These are phyloP conservation scores for Penicillium corylophilum DNA, from an alignment of 2,329 filamentous ascomycete genomes.

Conservation along the genomic window DNA sequence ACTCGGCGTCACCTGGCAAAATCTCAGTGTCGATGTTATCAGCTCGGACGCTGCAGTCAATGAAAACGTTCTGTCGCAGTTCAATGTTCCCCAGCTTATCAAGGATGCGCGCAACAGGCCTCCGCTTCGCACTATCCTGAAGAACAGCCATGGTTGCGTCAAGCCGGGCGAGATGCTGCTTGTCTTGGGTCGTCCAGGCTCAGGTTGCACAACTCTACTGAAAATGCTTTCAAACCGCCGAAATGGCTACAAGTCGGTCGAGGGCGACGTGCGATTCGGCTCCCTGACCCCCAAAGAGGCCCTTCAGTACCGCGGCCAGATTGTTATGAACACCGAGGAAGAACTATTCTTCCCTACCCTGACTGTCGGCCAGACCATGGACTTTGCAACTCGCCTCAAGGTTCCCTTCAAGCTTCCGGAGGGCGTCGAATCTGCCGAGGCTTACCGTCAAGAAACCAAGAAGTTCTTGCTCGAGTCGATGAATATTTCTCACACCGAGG, in stretches of 20 bases:
- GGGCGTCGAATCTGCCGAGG: slow-evolving; percentile 44
- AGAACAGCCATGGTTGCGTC: slow-evolving; percentile 66
- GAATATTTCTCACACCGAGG: slow-evolving; percentile 58
- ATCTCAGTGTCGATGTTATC: slow-evolving; percentile 62
- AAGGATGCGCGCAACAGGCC: slow-evolving; percentile 56
- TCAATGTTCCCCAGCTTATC: slow-evolving; percentile 55
- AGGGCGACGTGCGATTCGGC: slow-evolving; percentile 60
- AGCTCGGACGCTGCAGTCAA: slow-evolving; percentile 63
- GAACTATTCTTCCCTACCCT: slow-evolving; percentile 54
- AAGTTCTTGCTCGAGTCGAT: slow-evolving; percentile 60
- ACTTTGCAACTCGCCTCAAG: slow-evolving; percentile 59
- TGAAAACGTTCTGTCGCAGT: slow-evolving; percentile 62
- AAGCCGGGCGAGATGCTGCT: slow-evolving; percentile 72
- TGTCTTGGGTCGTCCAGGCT: slow-evolving; percentile 66
- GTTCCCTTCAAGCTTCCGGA: slow-evolving; percentile 51
- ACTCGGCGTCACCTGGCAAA: slow-evolving; percentile 65
- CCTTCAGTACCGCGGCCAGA: slow-evolving; percentile 55
- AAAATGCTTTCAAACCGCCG: slow-evolving; percentile 68
- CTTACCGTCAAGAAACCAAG: slow-evolving; percentile 49
- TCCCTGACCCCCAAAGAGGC: slow-evolving; percentile 44
- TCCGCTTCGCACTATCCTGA: slow-evolving; percentile 63
- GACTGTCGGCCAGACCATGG: slow-evolving; percentile 53
- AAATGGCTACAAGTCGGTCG: slow-evolving; percentile 57
- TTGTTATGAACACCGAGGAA: slow-evolving; percentile 57
- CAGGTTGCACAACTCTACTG: slow-evolving; percentile 69